phyloP scores from a whole-genome alignment of 2,329 filamentous ascomycete genomes.

The Chaetomiaceae sp. region DNA sequence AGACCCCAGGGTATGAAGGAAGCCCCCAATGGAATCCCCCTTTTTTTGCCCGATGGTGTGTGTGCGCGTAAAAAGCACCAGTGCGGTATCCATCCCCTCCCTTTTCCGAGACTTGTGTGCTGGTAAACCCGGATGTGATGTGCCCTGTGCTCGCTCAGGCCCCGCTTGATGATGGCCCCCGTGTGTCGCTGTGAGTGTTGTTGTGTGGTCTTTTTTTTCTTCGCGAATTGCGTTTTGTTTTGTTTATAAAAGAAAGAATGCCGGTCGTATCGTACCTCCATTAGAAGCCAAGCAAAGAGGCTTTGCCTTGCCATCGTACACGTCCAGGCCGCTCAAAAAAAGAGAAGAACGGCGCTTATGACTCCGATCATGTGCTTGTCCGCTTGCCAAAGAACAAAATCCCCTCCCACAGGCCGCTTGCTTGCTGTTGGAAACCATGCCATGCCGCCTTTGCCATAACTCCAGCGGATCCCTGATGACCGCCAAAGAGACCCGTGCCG shows the following conservation, averaged over 20 bases:
- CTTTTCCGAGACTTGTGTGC: slow-evolving; percentile 18
- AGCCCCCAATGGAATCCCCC: slow-evolving; percentile 13
- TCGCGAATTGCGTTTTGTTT: background rate
- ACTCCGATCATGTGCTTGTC: slow-evolving; percentile 5
- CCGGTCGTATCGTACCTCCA: background rate
- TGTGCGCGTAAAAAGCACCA: slow-evolving; percentile 8
- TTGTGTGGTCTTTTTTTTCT: background rate
- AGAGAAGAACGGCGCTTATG: background rate
- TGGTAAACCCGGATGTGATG: slow-evolving; percentile 2
- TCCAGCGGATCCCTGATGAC: slow-evolving; percentile 13
- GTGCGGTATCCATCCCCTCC: slow-evolving; percentile 9
- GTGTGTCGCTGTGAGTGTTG: background rate
- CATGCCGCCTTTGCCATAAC: slow-evolving; percentile 16
- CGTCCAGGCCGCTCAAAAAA: background rate
- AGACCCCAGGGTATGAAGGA: background rate
- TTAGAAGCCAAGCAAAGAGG: background rate
- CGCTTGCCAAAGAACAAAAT: background rate
- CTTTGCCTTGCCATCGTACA: background rate
- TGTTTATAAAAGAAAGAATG: too few species aligned
- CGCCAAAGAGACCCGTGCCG: slow-evolving; percentile 17
- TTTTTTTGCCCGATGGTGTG: slow-evolving; percentile 11
- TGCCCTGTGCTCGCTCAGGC: slow-evolving; percentile 8
- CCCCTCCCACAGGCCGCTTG: background rate
- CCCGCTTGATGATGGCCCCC: slow-evolving; percentile 6
- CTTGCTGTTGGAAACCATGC: slow-evolving; percentile 8